Evolutionary conservation across 495 filamentous ascomycete genomes (phyloP).

Genomic region (Aspergillus funiculosus): DNA sequence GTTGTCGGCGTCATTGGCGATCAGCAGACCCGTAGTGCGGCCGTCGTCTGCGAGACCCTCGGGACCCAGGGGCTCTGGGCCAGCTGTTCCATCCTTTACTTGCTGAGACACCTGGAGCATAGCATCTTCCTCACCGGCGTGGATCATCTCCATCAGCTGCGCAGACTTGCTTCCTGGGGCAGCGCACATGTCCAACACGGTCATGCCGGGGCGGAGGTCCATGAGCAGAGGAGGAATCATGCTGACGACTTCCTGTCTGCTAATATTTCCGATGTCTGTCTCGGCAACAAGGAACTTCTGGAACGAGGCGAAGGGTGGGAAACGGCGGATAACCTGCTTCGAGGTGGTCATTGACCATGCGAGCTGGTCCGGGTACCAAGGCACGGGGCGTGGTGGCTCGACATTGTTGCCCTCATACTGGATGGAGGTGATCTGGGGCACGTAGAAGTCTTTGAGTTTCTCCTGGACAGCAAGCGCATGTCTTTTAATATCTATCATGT

Average conservation of each 20-base stretch:
- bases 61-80: constrained; percentile 40
- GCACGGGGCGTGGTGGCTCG: constrained; percentile 69
- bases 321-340: constrained; percentile 86
- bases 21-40: constrained; percentile 79
- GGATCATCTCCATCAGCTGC: constrained; percentile 90
- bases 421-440: constrained; percentile 82
- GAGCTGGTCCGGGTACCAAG: constrained; percentile 89
- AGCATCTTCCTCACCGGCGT: constrained; percentile 80
- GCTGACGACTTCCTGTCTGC: constrained; percentile 91
- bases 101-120: constrained; percentile 56
- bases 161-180: constrained; percentile 95
- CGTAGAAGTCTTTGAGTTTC: constrained; percentile 76
- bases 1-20: constrained; percentile 94
- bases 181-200: constrained; percentile 89
- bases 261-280: constrained; percentile 94
- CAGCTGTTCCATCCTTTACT: constrained; percentile 44
- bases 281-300: constrained; percentile 98
- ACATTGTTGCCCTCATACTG: constrained; percentile 72
- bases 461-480: constrained; percentile 85
- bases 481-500: constrained; percentile 31
- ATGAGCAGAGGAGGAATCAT: constrained; percentile 97
- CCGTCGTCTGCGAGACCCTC: constrained; percentile 69
- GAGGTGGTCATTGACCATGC: constrained; percentile 96
- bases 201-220: constrained; percentile 85
- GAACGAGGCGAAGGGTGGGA: constrained; percentile 86